Base-by-base conservation (phyloP, 208 protist species). In the Strigomonas culicis region DNA sequence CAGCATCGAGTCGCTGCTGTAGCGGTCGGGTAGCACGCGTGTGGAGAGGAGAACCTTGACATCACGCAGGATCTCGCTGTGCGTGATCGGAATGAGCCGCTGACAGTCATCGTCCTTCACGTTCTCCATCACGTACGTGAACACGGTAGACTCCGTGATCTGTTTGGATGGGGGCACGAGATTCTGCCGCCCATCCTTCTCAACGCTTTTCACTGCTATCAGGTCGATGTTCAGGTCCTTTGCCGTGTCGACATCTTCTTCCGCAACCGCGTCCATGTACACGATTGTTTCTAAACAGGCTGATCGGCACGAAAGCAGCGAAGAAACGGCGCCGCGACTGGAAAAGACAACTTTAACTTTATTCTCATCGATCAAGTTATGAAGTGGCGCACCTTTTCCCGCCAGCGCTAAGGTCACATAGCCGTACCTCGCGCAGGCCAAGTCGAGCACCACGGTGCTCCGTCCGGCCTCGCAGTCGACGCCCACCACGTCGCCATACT, bases 191-290 rank as follows among this genome's bases (percentile, higher is more conserved):
- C 90, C 90, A 43, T 80, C 77, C 51, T 78, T 63, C 60, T 86
- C 83, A 3, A 95, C 68, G 22, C 66, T 78, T 60, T 84, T 77
- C 50, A 79, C 88, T 4, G 81, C 74, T 24, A 94, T 41, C 28
- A 96, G 79, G 13, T 67, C 44, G 66, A 96, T 92, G 72, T 86
- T 92, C 19, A 96, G 67, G 57, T 94, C 87, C 56, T 88, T 86
- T 17, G 87, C 90, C 3, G 78, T 64, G 2, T 59, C 65, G 36
- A 74, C 59, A 53, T 94, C 86, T 27, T 72, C 79, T 17, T 84
- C 75, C 49, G 86, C 82, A 0, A 59, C 65, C 34, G 86, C 79
- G 36, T 91, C 75, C 30, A 92, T 69, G 66, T 75, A 72, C 3
- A 96, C 74, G n/a, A 96, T 59, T 1, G 72, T 86, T 68, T 93